These are phyloP conservation scores for Rhinocladiella similis DNA, from an alignment of 2,329 filamentous ascomycete species.

Conservation along the genomic window DNA sequence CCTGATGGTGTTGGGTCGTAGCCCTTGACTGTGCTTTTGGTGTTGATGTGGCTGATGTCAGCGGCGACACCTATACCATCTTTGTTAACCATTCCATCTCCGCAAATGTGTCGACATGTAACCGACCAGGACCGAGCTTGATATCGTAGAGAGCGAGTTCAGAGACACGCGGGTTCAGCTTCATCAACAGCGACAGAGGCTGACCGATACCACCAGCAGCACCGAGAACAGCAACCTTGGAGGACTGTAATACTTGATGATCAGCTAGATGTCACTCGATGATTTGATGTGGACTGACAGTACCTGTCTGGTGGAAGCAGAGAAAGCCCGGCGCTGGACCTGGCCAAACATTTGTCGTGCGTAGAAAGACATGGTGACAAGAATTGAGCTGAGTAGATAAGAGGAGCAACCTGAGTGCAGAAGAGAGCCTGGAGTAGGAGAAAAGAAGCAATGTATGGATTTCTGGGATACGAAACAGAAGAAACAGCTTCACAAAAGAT, in stretches of 20 bases:
- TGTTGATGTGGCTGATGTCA: slow-evolving; percentile 99
- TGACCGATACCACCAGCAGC: slow-evolving; percentile 98
- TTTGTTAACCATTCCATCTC: slow-evolving; percentile 13
- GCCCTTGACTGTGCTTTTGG: slow-evolving; percentile 90
- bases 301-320: slow-evolving; percentile 75
- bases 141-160: slow-evolving; percentile 98
- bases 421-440: neutral
- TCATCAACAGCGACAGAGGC: slow-evolving; percentile 93
- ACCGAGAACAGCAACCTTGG: slow-evolving; percentile 97
- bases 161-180: slow-evolving; percentile 94
- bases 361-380: slow-evolving; percentile 29
- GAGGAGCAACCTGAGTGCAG: neutral
- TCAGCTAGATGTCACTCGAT: slow-evolving; percentile 6
- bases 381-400: neutral
- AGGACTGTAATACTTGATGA: slow-evolving; percentile 63
- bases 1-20: slow-evolving; percentile 76
- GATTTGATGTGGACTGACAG: slow-evolving; percentile 35
- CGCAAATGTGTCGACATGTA: slow-evolving; percentile 4
- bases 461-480: neutral
- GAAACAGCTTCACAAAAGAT: neutral
- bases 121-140: slow-evolving; percentile 84
- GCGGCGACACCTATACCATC: slow-evolving; percentile 79
- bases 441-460: neutral
- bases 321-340: slow-evolving; percentile 77
- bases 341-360: slow-evolving; percentile 41